Conservation (phyloP, 345 rosid species). For the Odontarrhena argentea region DNA sequence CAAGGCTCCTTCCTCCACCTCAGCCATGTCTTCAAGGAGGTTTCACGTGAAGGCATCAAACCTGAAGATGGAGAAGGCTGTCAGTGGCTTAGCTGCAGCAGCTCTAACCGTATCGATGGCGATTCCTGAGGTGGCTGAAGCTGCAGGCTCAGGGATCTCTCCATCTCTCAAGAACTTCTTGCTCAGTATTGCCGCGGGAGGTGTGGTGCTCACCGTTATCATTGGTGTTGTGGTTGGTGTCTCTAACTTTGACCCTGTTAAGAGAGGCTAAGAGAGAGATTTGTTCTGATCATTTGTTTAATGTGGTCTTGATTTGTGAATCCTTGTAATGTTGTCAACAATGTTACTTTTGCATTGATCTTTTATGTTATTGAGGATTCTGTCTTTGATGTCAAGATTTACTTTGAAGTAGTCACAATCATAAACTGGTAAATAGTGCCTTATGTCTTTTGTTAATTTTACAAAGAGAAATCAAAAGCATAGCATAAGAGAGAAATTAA, state of each 20-base stretch:
- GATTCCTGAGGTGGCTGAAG: slow-evolving; percentile 76
- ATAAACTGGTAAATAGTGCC: too few relatives aligned
- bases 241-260: slow-evolving; percentile 65
- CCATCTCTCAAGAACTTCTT: slow-evolving; percentile 95
- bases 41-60: slow-evolving; percentile 55
- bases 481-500: too few relatives aligned
- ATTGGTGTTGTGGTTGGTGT: slow-evolving; percentile 85
- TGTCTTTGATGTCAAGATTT: slow-evolving; percentile 1
- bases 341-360: slow-evolving; percentile 5
- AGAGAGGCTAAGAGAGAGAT: slow-evolving; percentile 48
- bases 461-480: too few relatives aligned
- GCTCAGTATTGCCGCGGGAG: slow-evolving; percentile 82
- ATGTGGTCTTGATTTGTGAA: slow-evolving; percentile 5
- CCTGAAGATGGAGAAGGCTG: slow-evolving; percentile 63
- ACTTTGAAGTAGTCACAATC: too few relatives aligned
- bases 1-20: slow-evolving; percentile 22
- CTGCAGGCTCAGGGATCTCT: slow-evolving; percentile 57
- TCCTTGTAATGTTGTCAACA: slow-evolving; percentile 18
- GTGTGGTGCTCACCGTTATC: slow-evolving; percentile 55
- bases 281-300: neutral
- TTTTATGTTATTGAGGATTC: neutral
- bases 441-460: too few relatives aligned
- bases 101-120: slow-evolving; percentile 76
- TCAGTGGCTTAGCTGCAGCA: slow-evolving; percentile 70
- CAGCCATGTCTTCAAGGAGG: slow-evolving; percentile 31